Base-by-base conservation (phyloP, 1,284 basidiomycete genomes). In the Lentinus polychrous region DNA sequence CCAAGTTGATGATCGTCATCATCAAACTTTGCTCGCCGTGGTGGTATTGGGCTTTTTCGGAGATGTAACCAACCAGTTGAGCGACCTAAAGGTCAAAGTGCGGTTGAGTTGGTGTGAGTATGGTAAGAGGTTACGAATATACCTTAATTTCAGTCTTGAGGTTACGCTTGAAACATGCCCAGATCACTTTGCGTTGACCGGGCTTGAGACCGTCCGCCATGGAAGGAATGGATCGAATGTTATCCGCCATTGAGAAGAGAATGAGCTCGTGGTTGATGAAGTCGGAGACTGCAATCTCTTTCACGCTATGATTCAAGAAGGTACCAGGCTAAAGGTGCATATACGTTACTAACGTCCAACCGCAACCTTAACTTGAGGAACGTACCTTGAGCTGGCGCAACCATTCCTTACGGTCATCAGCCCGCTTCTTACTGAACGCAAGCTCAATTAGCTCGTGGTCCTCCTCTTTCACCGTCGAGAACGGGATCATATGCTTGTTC, bases 371-470 rank as follows among this genome's bases (percentile, higher is more conserved):
- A 12, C 6, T n/a, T 14, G 35, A 15, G 12, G n/a, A 14, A 60
- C 69, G 49, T 54, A 86, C 91, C 73, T 80, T 92, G 72, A 94
- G 96, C 57, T 94, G 86, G 22, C 95, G 78, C 10, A 99, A 74
- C 96, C 96, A 99, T 55, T 99, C 96, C 66, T 99, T 99, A 43
- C 96, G 88, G 17, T 99, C 94, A 56, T 99, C 96, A 0, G 94
- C 92, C 66, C 96, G 98, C 76, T 98, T 99, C 81, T 99, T 99
- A 75, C 92, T 98, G 76, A 99, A 99, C 0, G 96, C 96, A 54
- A 99, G 84, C 48, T 99, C 95, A 54, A 99, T 96, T 34, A 99
- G 76, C 3, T 86, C 83, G 47, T 82, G 83, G 59, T 99, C 96
- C 2, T 86, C 93, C 0, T 86, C 78, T 60, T 88, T 79, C 8